These are phyloP conservation scores for Ustilago loliicola DNA, from an alignment of 1,284 basidiomycete genomes.

Conservation along the genomic window DNA sequence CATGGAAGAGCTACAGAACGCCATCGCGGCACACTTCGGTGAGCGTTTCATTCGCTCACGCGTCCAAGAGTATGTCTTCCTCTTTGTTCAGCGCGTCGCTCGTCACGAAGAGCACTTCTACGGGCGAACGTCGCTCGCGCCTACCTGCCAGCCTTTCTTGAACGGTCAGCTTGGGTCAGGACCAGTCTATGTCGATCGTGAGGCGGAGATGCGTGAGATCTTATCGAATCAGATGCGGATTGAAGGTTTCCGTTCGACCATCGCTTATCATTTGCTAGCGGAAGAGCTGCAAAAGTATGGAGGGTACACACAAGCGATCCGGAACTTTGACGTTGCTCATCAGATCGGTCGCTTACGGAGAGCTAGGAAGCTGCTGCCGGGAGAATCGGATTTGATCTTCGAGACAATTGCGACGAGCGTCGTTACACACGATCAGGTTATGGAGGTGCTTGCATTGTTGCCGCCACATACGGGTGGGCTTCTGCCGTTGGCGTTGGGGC, in stretches of 20 bases:
- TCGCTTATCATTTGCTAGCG: slow-evolving; percentile 75
- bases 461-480: slow-evolving; percentile 86
- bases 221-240: slow-evolving; percentile 79
- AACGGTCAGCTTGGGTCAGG: slow-evolving; percentile 77
- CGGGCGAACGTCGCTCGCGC: slow-evolving; percentile 79
- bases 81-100: slow-evolving; percentile 82
- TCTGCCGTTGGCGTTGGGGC: slow-evolving; percentile 84
- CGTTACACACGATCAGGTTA: slow-evolving; percentile 82
- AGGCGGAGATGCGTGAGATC: slow-evolving; percentile 76
- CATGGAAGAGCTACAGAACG: slow-evolving; percentile 87
- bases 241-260: slow-evolving; percentile 82
- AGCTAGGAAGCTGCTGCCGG: slow-evolving; percentile 76
- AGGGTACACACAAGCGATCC: slow-evolving; percentile 73
- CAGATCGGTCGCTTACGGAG: slow-evolving; percentile 80
- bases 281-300: slow-evolving; percentile 37
- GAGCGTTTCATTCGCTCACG: slow-evolving; percentile 82
- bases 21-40: slow-evolving; percentile 81
- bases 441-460: slow-evolving; percentile 84
- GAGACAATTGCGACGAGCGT: slow-evolving; percentile 75
- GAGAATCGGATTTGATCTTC: slow-evolving; percentile 83
- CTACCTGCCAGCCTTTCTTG: slow-evolving; percentile 72
- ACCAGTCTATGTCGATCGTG: slow-evolving; percentile 78
- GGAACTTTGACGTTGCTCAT: slow-evolving; percentile 79
- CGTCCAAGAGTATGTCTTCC: slow-evolving; percentile 81
- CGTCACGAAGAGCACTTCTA: slow-evolving; percentile 82